Evolutionary conservation across 2,329 filamentous ascomycete genomes (phyloP).

Genomic region (Trichoderma sp.): DNA sequence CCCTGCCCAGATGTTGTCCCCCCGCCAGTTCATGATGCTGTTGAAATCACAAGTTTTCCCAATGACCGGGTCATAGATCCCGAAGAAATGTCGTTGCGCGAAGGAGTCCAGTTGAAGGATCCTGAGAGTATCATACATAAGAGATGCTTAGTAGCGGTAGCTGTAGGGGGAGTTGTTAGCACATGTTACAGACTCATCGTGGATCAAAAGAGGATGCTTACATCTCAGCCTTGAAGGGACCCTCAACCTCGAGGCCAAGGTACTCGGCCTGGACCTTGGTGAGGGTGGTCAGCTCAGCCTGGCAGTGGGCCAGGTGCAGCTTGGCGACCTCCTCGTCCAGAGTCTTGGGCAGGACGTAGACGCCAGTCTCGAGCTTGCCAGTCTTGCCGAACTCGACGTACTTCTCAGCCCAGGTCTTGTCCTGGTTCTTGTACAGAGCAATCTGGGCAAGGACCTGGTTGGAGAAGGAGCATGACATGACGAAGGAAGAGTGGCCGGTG

Average conservation of each 20-base stretch:
- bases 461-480: constrained; percentile 99
- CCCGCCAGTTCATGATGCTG: constrained; percentile 49
- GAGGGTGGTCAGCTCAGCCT: constrained; percentile 89
- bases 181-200: background rate
- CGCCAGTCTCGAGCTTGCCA: constrained; percentile 85
- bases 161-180: constrained; percentile 33
- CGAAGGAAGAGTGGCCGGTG: constrained; percentile 98
- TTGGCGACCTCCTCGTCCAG: constrained; percentile 97
- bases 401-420: constrained; percentile 86
- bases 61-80: constrained; percentile 39
- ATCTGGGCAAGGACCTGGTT: constrained; percentile 99
- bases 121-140: constrained; percentile 40
- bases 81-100: constrained; percentile 42
- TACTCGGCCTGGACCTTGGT: constrained; percentile 89
- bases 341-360: constrained; percentile 96
- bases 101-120: constrained; percentile 47
- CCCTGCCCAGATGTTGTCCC: constrained; percentile 42
- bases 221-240: constrained; percentile 96
- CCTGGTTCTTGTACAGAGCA: constrained; percentile 91
- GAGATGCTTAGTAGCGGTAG: constrained; percentile 50
- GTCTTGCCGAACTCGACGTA: constrained; percentile 94
- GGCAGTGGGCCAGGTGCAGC: constrained; percentile 90
- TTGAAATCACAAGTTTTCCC: constrained; percentile 48
- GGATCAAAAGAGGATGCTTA: constrained; percentile 50
- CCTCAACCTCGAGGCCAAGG: constrained; percentile 80